A percentile compares a stretch with the other conserved stretches of the same genome.
Conservation (phyloP, 1,284 basidiomycete genomes). For the Ganoderma meredithae region DNA sequence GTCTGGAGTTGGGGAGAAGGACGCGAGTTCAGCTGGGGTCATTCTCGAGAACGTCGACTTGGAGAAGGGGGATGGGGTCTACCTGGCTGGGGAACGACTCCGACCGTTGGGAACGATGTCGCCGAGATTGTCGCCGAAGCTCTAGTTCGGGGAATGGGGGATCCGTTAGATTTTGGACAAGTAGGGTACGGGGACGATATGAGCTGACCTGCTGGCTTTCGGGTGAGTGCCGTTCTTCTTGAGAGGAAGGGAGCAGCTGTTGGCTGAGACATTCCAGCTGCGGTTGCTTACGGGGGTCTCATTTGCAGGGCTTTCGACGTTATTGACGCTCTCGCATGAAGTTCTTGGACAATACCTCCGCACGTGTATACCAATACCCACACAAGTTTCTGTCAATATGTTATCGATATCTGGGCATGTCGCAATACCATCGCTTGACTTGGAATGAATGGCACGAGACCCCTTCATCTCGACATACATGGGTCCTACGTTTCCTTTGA, state of each 20-base stretch:
- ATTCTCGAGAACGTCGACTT: conserved; percentile 34
- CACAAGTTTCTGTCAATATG: conserved; percentile 10
- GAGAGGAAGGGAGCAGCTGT: not conserved
- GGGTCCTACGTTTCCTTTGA: not conserved
- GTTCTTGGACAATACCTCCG: conserved; percentile 9
- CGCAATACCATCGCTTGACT: conserved; percentile 15
- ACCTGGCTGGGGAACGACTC: conserved; percentile 27
- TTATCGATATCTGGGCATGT: conserved; percentile 20
- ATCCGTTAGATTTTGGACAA: not conserved
- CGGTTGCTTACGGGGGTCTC: not conserved
- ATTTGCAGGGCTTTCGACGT: not conserved
- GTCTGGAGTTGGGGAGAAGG: conserved; percentile 26
- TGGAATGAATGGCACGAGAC: not conserved
- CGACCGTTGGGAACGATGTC: conserved; percentile 23
- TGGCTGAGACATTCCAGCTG: not conserved
- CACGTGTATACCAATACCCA: conserved; percentile 20
- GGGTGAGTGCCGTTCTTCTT: not conserved
- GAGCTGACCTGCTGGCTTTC: not conserved
- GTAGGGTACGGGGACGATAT: not conserved
- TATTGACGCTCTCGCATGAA: not conserved
- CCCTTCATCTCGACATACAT: not conserved
- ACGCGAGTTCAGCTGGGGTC: conserved; percentile 24
- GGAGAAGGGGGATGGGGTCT: conserved; percentile 35
- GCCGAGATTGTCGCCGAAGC: conserved; percentile 35
- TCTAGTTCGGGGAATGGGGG: conserved; percentile 19